A percentile compares a stretch with the other conserved stretches of the same genome.
Conservation (phyloP, 768 basidiomycete species). For the Suillus sp. region DNA sequence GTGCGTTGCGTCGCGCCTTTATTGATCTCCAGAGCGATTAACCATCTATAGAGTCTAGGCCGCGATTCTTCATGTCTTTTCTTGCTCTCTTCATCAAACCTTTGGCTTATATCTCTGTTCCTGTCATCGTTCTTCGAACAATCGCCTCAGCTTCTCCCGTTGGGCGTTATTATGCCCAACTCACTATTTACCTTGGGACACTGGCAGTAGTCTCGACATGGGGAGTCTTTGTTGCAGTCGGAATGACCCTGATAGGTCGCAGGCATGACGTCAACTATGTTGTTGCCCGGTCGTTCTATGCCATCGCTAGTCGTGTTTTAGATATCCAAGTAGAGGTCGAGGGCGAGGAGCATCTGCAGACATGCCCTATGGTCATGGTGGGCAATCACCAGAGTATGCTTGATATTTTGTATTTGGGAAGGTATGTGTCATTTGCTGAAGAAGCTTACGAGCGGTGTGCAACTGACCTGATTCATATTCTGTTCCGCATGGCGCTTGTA, state of each 20-base stretch:
- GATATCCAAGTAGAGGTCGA: constrained; percentile 78
- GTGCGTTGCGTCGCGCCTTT: constrained; percentile 22
- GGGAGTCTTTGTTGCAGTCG: constrained; percentile 68
- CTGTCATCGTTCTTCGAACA: constrained; percentile 63
- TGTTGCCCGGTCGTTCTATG: constrained; percentile 85
- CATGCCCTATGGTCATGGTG: constrained; percentile 75
- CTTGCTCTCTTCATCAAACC: constrained; percentile 63
- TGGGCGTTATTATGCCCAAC: constrained; percentile 71
- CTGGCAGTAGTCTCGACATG: constrained; percentile 71
- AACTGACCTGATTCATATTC: constrained; percentile 11
- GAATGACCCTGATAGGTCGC: constrained; percentile 65
- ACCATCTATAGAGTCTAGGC: constrained; percentile 15
- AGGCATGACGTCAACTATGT: constrained; percentile 80
- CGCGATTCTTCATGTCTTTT: constrained; percentile 55
- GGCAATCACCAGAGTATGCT: constrained; percentile 94
- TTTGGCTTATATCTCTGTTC: constrained; percentile 76
- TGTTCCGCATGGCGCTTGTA: constrained; percentile 29
- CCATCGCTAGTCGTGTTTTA: constrained; percentile 59
- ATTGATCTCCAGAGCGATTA: constrained; percentile 20
- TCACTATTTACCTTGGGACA: constrained; percentile 71
- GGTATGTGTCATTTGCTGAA: constrained; percentile 47
- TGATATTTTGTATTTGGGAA: constrained; percentile 80
- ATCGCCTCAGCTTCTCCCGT: constrained; percentile 56
- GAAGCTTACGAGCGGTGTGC: neutral
- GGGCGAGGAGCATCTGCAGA: constrained; percentile 78